These are phyloP conservation scores for Malassezia pachydermatis DNA, from an alignment of 1,284 basidiomycete genomes.

Conservation along the genomic window DNA sequence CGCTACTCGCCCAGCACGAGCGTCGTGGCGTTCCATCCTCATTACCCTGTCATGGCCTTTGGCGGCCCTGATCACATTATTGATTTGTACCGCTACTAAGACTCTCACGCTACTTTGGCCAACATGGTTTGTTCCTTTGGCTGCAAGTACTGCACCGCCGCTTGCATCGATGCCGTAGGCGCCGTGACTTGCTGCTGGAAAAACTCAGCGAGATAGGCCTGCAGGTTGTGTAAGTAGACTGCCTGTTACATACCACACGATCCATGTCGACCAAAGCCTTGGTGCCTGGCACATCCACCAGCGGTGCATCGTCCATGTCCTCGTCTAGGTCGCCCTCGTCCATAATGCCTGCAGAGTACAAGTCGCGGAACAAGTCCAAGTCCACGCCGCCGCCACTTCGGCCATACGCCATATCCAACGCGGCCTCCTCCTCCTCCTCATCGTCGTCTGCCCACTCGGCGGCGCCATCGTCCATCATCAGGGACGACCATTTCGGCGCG, in stretches of 20 bases:
- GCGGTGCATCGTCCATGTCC: slow-evolving; percentile 1
- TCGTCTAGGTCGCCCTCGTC: slow-evolving; percentile 2
- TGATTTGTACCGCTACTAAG: slow-evolving; percentile 21
- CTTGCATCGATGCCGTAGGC: background rate
- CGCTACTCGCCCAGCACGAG: slow-evolving; percentile 35
- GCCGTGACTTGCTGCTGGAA: background rate
- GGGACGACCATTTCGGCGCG: background rate
- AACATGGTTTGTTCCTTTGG: background rate
- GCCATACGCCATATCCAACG: background rate
- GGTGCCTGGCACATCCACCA: background rate
- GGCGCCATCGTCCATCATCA: background rate
- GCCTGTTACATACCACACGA: background rate
- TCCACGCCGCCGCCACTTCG: no score
- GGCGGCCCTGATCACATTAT: slow-evolving; percentile 33
- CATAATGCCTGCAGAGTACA: background rate
- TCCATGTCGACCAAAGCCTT: background rate
- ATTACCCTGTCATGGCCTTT: slow-evolving; percentile 37
- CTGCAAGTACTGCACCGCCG: background rate
- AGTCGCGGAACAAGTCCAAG: background rate
- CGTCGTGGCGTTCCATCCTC: slow-evolving; percentile 42
- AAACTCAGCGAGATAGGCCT: background rate
- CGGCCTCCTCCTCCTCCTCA: slow-evolving; percentile 6
- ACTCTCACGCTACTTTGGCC: no score
- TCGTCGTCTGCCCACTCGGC: slow-evolving; percentile 16
- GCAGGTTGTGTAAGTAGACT: background rate